Base-by-base conservation (phyloP, 441 rosid species). In the Erodium texanum region DNA sequence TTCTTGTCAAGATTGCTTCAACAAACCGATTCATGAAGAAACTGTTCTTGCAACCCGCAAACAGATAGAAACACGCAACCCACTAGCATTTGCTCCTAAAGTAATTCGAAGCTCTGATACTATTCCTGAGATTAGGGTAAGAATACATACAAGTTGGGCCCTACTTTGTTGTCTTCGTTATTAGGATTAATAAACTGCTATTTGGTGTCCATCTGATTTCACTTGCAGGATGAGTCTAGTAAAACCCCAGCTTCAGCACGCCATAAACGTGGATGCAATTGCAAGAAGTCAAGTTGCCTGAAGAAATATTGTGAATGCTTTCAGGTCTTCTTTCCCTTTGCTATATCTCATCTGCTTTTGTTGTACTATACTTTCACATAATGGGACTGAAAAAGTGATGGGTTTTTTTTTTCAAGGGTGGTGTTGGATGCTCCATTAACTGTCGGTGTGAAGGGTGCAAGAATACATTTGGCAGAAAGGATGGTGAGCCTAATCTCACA, bases 51-150 rank as follows among this genome's bases (percentile, higher is more conserved):
- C 94, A 77, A 92, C 99, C 73, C 92, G 99, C 73, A 91, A 91
- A 71, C 99, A 93, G 86, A 93, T 93, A 0, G 99, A 93, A 71
- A 89, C 99, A 43, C 90, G 99, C 18, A 93, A 93, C 65, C 99
- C 99, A 15, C 95, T 93, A 78, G 99, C 99, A 68, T 93, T 93
- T 84, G 97, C 99, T 80, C 97, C 99, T 66, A 93, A 93, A 89
- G 97, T 93, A 52, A 86, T 93, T 70, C 76, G 87, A 76, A 73
- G 73, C 76, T 65, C 92, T 3, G 96, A 91, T 61, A 66, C 88
- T 27, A 68, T 79, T 62, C 77, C 81, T 27, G 96, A 94, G 77
- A 68, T 77, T 62, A 84, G 93, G 84, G 99, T 94, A 73, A 20
- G 82, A 52, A 63, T 27, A 27, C 29, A 27, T 27, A 67, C 18